These are phyloP conservation scores for Pleurotus tuber-regium DNA, from an alignment of 768 basidiomycete species.

Conservation along the genomic window DNA sequence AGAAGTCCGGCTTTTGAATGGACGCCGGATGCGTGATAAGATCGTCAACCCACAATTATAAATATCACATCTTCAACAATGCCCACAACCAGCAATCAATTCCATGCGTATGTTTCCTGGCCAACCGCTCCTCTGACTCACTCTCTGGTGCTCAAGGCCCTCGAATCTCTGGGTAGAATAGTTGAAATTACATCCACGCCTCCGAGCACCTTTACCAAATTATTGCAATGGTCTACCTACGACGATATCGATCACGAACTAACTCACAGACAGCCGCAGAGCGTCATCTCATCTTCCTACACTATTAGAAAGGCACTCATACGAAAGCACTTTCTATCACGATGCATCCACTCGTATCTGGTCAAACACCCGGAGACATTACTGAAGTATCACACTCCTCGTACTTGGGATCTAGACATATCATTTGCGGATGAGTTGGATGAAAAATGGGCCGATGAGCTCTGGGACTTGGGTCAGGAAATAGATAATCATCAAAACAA, in stretches of 20 bases:
- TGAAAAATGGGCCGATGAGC: conserved; percentile 89
- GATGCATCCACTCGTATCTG: conserved; percentile 66
- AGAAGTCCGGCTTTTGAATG: not conserved
- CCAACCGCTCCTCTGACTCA: conserved; percentile 48
- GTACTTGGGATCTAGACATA: conserved; percentile 82
- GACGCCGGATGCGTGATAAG: not conserved
- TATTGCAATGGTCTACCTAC: conserved; percentile 86
- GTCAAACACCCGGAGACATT: conserved; percentile 64
- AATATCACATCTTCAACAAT: conserved; percentile 2
- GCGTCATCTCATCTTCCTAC: conserved; percentile 75
- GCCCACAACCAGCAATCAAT: not conserved
- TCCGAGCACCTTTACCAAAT: conserved; percentile 14
- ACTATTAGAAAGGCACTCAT: conserved; percentile 92
- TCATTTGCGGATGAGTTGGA: conserved; percentile 93
- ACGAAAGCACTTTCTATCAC: conserved; percentile 88
- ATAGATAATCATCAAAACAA: conserved; percentile 43
- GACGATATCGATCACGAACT: conserved; percentile 81
- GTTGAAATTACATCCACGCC: conserved; percentile 18
- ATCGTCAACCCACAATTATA: conserved; percentile 9
- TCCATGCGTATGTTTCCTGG: conserved; percentile 37
- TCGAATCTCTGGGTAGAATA: conserved; percentile 24
- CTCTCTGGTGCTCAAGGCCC: conserved; percentile 40
- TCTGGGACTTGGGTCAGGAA: conserved; percentile 76
- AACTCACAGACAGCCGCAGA: conserved; percentile 46
- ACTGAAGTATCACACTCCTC: conserved; percentile 58